Evolutionary conservation across 371 early-diverging fungal genomes (phyloP), one percentile per base, ranked within the genome.

Genomic region (Dichotomocladium elegans): DNA sequence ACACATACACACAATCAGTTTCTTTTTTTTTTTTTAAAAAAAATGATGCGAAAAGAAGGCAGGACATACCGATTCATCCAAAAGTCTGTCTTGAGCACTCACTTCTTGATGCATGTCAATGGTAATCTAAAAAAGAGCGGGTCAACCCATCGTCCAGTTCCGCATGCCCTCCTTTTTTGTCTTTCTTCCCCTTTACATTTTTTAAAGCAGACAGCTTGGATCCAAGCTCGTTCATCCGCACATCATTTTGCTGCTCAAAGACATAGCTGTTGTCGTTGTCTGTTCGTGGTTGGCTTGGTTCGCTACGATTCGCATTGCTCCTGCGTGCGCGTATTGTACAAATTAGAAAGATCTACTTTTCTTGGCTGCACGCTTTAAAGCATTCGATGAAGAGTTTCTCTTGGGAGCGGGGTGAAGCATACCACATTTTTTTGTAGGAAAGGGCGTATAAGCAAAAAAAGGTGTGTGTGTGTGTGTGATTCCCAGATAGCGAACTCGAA

Each of bases 61-160:
- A n/a, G n/a, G n/a, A 2, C 15, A 57, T 66, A 74, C 75, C 30
- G 75, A 66, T 25, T 74, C 75, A 30, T 70, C 67, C 3, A 74
- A 44, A 6, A 68, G 44, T 29, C 66, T 34, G 49, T 74, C 70
- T 57, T 74, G 75, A 22, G 68, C 67, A 4, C 47, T 64, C 5
- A 74, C 71, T 42, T 74, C 75, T 45, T 68, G 68, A 34, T 74
- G 68, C 50, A 74, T 74, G 21, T 74, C 75, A 35, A 74, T 58
- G 9, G 75, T 74, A 14, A 74, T 68, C 75, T 74, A 56, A 7
- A 29, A 42, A 17, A 11, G 12, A 29, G 17, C 28, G 22, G 14
- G 19, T 11, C 37, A 19, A 3, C 9, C 25, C 6, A 51, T 2
- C 15, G 10, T 25, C 26, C 15, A 19, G 12, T 28, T n/a, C n/a